phyloP scores from a whole-genome alignment of 805 yeast species.

The Metschnikowia baotianmanensis region DNA sequence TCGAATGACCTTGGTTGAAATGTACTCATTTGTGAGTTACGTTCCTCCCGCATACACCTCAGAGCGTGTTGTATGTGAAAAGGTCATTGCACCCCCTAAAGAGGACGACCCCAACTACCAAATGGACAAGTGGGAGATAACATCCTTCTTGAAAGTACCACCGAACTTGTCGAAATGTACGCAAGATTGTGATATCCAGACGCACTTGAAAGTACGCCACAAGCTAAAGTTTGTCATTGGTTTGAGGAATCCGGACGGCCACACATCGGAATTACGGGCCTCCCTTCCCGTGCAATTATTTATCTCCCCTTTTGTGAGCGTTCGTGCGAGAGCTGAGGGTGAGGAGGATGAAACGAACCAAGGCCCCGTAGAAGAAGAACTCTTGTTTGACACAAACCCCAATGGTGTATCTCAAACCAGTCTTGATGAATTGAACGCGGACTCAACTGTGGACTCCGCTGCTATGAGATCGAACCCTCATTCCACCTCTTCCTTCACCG shows the following conservation, averaged over 20 bases:
- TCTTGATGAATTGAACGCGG: conserved; percentile 13
- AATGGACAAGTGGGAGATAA: conserved; percentile 69
- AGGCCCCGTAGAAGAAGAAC: conserved; percentile 27
- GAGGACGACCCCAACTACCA: conserved; percentile 44
- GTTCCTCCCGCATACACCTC: conserved; percentile 54
- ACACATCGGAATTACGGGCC: conserved; percentile 86
- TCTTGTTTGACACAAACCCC: conserved; percentile 23
- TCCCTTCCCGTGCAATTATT: conserved; percentile 78
- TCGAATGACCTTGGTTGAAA: conserved; percentile 65
- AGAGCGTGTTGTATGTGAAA: conserved; percentile 58
- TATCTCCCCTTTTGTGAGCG: conserved; percentile 77
- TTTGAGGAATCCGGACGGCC: conserved; percentile 85
- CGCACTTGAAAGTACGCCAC: conserved; percentile 79
- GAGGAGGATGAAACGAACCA: conserved; percentile 15
- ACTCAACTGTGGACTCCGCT: conserved; percentile 6
- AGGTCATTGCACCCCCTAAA: conserved; percentile 40
- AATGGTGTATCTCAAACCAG: conserved; percentile 8
- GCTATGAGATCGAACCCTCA: conserved; percentile 24
- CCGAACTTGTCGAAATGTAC: conserved; percentile 71
- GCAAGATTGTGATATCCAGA: conserved; percentile 78
- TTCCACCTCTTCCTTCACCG: conserved; percentile 34
- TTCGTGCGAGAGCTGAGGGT: conserved; percentile 47
- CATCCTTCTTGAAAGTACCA: conserved; percentile 62
- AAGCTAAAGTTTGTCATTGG: conserved; percentile 80
- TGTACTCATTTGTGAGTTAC: conserved; percentile 57